Evolutionary conservation across 169 alveolate species (phyloP).

Genomic region (Eimeria maxima): DNA sequence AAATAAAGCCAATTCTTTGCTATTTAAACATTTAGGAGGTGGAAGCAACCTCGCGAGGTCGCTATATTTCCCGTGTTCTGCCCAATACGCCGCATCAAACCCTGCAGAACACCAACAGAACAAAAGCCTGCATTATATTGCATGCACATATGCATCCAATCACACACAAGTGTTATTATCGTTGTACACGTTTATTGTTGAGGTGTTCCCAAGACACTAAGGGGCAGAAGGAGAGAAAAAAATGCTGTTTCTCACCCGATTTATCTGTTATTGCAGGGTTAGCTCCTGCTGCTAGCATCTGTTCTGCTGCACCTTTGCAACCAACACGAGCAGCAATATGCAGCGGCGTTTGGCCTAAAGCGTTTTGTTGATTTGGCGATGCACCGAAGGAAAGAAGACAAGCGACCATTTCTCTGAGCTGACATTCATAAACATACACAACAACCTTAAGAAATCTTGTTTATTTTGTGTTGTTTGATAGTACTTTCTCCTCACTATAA

Average conservation of each 20-base stretch:
- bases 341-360: constrained; percentile 73
- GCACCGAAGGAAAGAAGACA: constrained; percentile 34
- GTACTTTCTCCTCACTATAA: too few species aligned
- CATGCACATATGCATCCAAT: neutral
- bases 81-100: constrained; percentile 77
- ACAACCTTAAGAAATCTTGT: too few species aligned
- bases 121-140: neutral
- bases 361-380: constrained; percentile 57
- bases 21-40: constrained; percentile 58
- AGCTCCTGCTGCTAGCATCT: constrained; percentile 63
- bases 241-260: neutral
- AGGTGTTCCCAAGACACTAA: neutral
- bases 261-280: constrained; percentile 45
- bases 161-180: neutral
- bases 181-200: neutral
- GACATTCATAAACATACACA: neutral
- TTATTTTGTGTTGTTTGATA: too few species aligned
- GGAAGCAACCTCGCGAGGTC: constrained; percentile 56
- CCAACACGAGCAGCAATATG: constrained; percentile 75
- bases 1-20: constrained; percentile 54
- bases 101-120: constrained; percentile 10
- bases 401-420: constrained; percentile 15
- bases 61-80: constrained; percentile 14
- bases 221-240: neutral
- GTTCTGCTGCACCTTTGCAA: neutral